phyloP scores from a whole-genome alignment of 345 rosid genomes.

The Populus nigra region DNA sequence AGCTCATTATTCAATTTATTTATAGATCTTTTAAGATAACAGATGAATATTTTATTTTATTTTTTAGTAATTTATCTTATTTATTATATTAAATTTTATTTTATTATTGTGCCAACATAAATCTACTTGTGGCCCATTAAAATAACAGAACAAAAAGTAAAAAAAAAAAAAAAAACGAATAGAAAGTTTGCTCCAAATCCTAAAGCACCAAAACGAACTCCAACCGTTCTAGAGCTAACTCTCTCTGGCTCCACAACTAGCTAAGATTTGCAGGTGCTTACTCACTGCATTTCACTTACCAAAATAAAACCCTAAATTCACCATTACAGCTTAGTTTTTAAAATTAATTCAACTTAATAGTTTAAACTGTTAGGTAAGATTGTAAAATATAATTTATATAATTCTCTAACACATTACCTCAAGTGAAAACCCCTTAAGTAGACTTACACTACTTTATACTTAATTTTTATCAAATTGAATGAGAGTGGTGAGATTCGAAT shows the following conservation, averaged over 20 bases:
- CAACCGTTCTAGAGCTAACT: not conserved
- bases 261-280: not conserved
- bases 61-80: too few species aligned
- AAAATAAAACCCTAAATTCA: not conserved
- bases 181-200: not conserved
- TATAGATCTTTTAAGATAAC: too few species aligned
- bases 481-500: too few species aligned
- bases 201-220: not conserved
- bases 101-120: too few species aligned
- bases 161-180: too few species aligned
- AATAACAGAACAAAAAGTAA: not conserved
- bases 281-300: not conserved
- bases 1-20: too few species aligned
- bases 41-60: too few species aligned
- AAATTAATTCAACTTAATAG: too few species aligned
- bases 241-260: not conserved
- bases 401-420: fast-evolving
- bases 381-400: too few species aligned
- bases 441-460: fast-evolving
- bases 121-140: not conserved
- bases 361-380: fast-evolving
- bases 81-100: too few species aligned
- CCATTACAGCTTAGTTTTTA: too few species aligned
- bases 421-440: fast-evolving
- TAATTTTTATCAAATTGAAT: too few species aligned